Base-by-base conservation (phyloP, 2,329 filamentous ascomycete species). In the Zopfia rhizophila region DNA sequence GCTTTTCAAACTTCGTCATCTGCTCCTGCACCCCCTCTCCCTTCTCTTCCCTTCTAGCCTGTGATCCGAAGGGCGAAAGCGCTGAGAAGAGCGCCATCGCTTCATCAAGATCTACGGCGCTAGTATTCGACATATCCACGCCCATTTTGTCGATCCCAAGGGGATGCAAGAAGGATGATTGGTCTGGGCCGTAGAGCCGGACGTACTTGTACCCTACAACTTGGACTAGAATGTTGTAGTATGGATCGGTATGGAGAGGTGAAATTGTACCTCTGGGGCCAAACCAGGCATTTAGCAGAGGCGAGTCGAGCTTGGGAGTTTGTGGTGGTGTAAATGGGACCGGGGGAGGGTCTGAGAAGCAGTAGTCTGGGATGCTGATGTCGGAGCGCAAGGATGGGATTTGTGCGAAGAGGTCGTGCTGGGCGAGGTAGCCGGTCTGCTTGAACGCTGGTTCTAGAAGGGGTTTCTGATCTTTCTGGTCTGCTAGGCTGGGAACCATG, bases 61-160 rank as follows among this genome's bases (percentile, higher is more conserved):
- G 5, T 19, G 46, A 11, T 62, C 59, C 3, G 48, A 44, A 60
- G 38, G 52, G 69, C 53, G 42, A 56, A 42, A 41, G 58, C 21
- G 53, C 55, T 19, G 50, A 40, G 33, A 45, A 61, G 24, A 82
- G 78, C 82, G 0, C 81, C 83, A 70, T 90, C 82, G 35, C 90
- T 68, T 19, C 78, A 2, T 88, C 88, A 1, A 97, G 72, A 63
- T 97, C 93, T 8, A 96, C 75, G 27, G 75, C 66, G 39, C 90
- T 95, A 1, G 93, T 97, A 66, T 99, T 99, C 14, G 84, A 86
- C 92, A 97, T 97, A 68, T 95, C 87, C 16, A 97, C 85, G 0
- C 89, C 89, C 8, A 72, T 73, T 18, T 81, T 80, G 53, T 89
- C 87, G 1, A 77, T 68, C 0, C 82, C 81, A 19, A 84, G 76